Conservation (phyloP, 2,329 filamentous ascomycete genomes). For the Aspergillus phoenicis region DNA sequence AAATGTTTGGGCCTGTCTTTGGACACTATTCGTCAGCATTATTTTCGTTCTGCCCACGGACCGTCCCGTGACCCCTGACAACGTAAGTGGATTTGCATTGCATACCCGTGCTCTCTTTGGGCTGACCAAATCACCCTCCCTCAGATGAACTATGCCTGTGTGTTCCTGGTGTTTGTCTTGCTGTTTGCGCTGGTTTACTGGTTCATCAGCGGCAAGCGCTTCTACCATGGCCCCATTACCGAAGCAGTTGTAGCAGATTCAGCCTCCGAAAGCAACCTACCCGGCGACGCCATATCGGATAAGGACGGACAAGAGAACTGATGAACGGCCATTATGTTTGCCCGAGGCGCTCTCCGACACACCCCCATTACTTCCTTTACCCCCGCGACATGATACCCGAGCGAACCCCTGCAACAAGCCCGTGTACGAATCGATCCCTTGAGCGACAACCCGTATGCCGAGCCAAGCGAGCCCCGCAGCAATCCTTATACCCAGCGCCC, state of each 20-base stretch:
- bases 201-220: slow-evolving; percentile 7
- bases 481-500: too few species aligned
- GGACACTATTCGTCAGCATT: slow-evolving; percentile 5
- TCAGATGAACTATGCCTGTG: slow-evolving; percentile 9
- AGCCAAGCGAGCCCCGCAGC: too few species aligned
- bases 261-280: background rate
- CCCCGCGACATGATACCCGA: background rate
- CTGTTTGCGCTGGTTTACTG: slow-evolving; percentile 8
- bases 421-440: background rate
- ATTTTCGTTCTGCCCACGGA: slow-evolving; percentile 7
- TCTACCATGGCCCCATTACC: slow-evolving; percentile 1
- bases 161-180: slow-evolving; percentile 6
- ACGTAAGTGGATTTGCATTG: background rate
- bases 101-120: background rate
- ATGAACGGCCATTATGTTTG: too few species aligned
- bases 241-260: slow-evolving; percentile 8
- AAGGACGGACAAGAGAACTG: background rate
- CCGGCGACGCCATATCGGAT: background rate
- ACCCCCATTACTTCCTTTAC: background rate
- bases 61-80: slow-evolving; percentile 2
- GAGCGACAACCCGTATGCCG: background rate
- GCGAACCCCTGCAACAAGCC: background rate
- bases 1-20: slow-evolving; percentile 2
- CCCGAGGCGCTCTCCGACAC: too few species aligned
- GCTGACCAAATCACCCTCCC: background rate